phyloP scores from a whole-genome alignment of 108 stramenopile genomes.

The Pseudonitzschia pungens region DNA sequence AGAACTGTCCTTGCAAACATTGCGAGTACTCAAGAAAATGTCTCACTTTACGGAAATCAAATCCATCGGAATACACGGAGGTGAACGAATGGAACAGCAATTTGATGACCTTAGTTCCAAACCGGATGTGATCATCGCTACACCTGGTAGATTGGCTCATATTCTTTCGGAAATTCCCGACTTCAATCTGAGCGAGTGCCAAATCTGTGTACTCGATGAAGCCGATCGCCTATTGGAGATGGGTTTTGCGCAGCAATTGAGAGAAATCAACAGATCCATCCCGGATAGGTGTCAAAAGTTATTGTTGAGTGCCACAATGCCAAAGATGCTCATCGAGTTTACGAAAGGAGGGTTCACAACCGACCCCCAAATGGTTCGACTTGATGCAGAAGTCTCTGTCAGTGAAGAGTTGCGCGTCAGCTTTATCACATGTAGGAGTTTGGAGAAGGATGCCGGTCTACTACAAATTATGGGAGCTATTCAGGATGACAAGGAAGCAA shows the following conservation, averaged over 20 bases:
- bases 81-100: slow-evolving; percentile 96
- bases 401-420: slow-evolving; percentile 90
- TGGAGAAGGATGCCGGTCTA: slow-evolving; percentile 94
- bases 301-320: slow-evolving; percentile 96
- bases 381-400: slow-evolving; percentile 94
- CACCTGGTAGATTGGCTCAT: slow-evolving; percentile 98
- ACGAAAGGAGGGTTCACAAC: slow-evolving; percentile 90
- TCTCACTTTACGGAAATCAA: slow-evolving; percentile 67
- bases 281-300: slow-evolving; percentile 90
- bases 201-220: slow-evolving; percentile 95
- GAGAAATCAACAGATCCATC: slow-evolving; percentile 67
- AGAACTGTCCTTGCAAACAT: slow-evolving; percentile 93
- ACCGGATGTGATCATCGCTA: slow-evolving; percentile 97
- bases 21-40: slow-evolving; percentile 81
- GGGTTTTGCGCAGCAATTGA: slow-evolving; percentile 94
- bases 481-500: slow-evolving; percentile 44
- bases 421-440: slow-evolving; percentile 87
- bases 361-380: slow-evolving; percentile 93
- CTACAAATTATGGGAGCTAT: slow-evolving; percentile 91
- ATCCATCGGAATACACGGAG: slow-evolving; percentile 91
- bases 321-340: slow-evolving; percentile 93
- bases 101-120: slow-evolving; percentile 85
- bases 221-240: slow-evolving; percentile 99
- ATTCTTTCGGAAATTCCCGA: slow-evolving; percentile 95
- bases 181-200: slow-evolving; percentile 77